These are phyloP conservation scores for Saccharomycopsis amapae DNA, from an alignment of 805 yeast genomes.

Conservation along the genomic window DNA sequence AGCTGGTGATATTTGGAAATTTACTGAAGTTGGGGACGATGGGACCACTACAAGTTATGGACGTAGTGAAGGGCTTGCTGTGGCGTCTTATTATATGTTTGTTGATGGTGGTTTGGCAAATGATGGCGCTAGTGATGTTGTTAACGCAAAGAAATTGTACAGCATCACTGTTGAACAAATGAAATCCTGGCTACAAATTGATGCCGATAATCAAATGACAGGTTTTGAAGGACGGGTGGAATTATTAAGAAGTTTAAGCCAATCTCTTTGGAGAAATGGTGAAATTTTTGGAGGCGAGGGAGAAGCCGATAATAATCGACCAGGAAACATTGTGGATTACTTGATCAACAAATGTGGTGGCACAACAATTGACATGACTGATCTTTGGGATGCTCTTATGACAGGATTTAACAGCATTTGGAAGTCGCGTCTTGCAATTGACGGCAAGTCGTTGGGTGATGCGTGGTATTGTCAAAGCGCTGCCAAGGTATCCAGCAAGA, in stretches of 20 bases:
- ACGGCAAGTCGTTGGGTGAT: conserved; percentile 52
- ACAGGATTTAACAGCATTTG: conserved; percentile 50
- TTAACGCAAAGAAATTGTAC: conserved; percentile 37
- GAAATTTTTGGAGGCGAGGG: conserved; percentile 36
- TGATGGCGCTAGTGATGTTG: conserved; percentile 31
- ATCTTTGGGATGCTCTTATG: conserved; percentile 50
- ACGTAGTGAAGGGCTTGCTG: conserved; percentile 60
- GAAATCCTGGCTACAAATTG: conserved; percentile 41
- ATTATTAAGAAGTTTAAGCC: conserved; percentile 42
- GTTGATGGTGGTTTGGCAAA: conserved; percentile 39
- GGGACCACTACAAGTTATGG: conserved; percentile 28
- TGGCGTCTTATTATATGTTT: conserved; percentile 52
- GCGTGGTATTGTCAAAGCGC: conserved; percentile 40
- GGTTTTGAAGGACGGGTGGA: conserved; percentile 49
- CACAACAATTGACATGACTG: conserved; percentile 34
- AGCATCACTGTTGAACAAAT: conserved; percentile 33
- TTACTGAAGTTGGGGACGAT: conserved; percentile 31
- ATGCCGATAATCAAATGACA: conserved; percentile 39
- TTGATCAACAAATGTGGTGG: conserved; percentile 27
- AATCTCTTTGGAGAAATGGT: conserved; percentile 34
- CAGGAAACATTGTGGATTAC: conserved; percentile 50
- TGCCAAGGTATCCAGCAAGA: conserved; percentile 28
- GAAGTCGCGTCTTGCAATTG: conserved; percentile 47
- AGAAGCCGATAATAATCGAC: conserved; percentile 28
- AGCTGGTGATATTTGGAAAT: conserved; percentile 55